Evolutionary conservation across 331 rosid species (phyloP), one percentile per base, ranked within the genome.

Genomic region (Rosa hybrid): DNA sequence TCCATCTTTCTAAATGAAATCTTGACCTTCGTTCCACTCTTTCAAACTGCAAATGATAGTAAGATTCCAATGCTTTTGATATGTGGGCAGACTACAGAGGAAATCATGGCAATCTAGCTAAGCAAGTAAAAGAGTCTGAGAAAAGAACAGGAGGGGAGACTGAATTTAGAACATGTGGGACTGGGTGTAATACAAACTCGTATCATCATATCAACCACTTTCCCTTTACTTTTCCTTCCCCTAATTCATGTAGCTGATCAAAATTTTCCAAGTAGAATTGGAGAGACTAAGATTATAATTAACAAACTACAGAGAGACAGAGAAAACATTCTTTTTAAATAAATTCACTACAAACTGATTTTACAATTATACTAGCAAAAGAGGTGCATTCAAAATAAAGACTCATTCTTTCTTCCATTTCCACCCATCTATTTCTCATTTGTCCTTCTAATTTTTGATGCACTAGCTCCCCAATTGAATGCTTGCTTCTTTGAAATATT

Each of bases 261-360:
- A 68, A 71, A 71, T 67, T 68, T 57, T 51, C 78, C 42, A 60
- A 65, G 50, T 23, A 77, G 72, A 84, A 88, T 16, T 45, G 27
- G 77, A 77, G 75, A 63, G 77, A n/a, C 18, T 25, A 18, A 6
- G 49, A 10, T 69, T 62, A 60, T 50, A 71, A 87, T 68, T 12
- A 49, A 64, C 59, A 67, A 71, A 89, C 85, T 53, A 70, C 83
- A 71, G 56, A 81, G 72, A 68, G 27, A 8, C 21, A 8, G 50
- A 77, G 42, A 34, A 64, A 83, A 70, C 34, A 74, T 64, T 78
- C 45, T 30, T 79, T 68, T 73, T 77, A 70, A 85, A 82, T 82
- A 85, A 89, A 77, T 80, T 84, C 88, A 82, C 84, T 89, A 92
- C 85, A 75, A 89, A 74, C 92, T 82, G 87, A 87, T 88, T 88